Base-by-base conservation (phyloP, 345 rosid species). In the Arabidopsis thaliana region DNA sequence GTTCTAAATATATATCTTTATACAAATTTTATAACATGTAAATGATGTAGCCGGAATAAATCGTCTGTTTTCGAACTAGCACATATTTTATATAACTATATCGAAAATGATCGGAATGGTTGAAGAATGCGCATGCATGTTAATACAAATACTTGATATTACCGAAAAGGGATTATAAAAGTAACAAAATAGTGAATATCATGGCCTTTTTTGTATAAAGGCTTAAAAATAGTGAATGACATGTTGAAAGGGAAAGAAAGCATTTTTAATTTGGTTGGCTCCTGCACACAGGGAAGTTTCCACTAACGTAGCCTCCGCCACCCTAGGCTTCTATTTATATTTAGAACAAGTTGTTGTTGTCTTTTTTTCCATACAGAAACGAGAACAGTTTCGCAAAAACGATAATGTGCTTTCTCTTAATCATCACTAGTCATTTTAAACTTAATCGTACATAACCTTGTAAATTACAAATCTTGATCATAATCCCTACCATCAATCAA, bases 221-320 rank as follows among this genome's bases (percentile, higher is more conserved):
- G 20, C 20, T 16, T 16, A 16, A 37, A 59, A 37, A 73, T 22
- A 73, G 34, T 40, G 62, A 55, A 61, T 36, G 40, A 69, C 58
- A 53, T 25, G 71, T 77, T 61, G 37, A 45, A 73, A 77, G 70
- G 76, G 76, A 46, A 56, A 63, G 30, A 77, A 55, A 30, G 30
- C 53, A 56, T 38, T 38, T 76, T 11, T 0, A 34, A 55, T 56
- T 48, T 71, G 67, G 72, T 71, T 77, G 61, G 72, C 67, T 77
- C 80, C 80, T 71, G 55, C 76, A 57, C 67, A 55, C 55, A 65
- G 38, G 81, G 81, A 78, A 78, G 57, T 59, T 59, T 52, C 73
- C 58, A 65, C 48, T 0, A 59, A 7, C 42, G 36, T 28, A 71
- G 59, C 51, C 38, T 69, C 71, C 37, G 23, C 59, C 70, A 48